Conservation (phyloP, 352 stramenopile genomes). For the Discostella stelligera region DNA sequence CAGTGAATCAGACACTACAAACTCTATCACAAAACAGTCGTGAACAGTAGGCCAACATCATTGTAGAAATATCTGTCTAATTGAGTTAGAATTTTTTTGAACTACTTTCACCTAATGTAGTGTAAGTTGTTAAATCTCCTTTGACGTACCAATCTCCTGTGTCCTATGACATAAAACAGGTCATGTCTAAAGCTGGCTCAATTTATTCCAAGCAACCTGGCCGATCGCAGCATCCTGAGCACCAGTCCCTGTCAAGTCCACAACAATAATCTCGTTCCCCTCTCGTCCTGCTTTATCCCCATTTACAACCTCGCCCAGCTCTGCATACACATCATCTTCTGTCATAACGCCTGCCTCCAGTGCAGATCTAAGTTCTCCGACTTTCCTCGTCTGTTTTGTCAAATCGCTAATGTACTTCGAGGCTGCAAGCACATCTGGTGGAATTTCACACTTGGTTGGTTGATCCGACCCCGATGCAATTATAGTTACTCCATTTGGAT, state of each 20-base stretch:
- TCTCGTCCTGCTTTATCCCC: slow-evolving; percentile 81
- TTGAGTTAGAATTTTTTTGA: no score
- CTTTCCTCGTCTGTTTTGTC: slow-evolving; percentile 81
- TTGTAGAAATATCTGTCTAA: no score
- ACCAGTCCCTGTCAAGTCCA: slow-evolving; percentile 86
- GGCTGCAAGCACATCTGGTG: slow-evolving; percentile 75
- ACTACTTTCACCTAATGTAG: no score
- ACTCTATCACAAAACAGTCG: not conserved
- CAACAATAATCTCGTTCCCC: slow-evolving; percentile 85
- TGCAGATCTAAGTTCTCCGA: slow-evolving; percentile 82
- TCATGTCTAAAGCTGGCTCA: slow-evolving; percentile 45
- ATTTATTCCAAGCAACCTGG: slow-evolving; percentile 81
- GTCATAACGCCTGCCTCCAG: slow-evolving; percentile 83
- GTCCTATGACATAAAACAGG: not conserved
- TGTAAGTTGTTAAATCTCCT: no score
- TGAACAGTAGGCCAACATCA: no score
- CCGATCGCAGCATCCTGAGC: slow-evolving; percentile 85
- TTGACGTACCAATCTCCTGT: no score
- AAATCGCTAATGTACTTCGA: slow-evolving; percentile 82
- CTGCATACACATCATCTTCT: slow-evolving; percentile 83
- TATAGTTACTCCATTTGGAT: slow-evolving; percentile 82
- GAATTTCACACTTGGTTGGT: slow-evolving; percentile 86
- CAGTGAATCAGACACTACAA: not conserved
- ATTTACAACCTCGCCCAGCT: slow-evolving; percentile 85
- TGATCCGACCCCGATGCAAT: slow-evolving; percentile 85